These are phyloP conservation scores for Monascus purpureus DNA, from an alignment of 495 filamentous ascomycete species.

Conservation along the genomic window DNA sequence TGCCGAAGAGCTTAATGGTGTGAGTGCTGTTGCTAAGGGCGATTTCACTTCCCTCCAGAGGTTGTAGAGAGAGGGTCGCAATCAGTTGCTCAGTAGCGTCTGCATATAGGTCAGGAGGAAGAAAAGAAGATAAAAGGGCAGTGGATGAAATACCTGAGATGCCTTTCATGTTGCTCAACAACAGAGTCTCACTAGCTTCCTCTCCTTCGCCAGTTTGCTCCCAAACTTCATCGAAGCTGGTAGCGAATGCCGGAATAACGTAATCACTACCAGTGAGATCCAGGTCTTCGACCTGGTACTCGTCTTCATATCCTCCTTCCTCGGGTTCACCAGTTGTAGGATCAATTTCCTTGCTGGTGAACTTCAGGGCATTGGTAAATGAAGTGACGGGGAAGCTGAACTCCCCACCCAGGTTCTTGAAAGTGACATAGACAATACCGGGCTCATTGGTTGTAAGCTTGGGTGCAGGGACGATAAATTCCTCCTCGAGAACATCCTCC, in stretches of 20 bases:
- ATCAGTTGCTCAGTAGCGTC: conserved; percentile 89
- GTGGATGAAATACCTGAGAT: conserved; percentile 60
- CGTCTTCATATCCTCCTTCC: conserved; percentile 85
- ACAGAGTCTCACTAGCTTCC: conserved; percentile 82
- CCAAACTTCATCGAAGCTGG: conserved; percentile 96
- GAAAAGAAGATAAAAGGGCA: background rate
- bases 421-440: conserved; percentile 88
- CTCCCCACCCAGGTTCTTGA: conserved; percentile 67
- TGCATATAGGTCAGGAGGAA: conserved; percentile 15
- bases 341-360: conserved; percentile 95
- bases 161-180: conserved; percentile 77
- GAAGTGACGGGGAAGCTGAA: conserved; percentile 53
- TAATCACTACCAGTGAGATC: conserved; percentile 89
- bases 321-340: conserved; percentile 89
- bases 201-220: conserved; percentile 84
- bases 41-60: conserved; percentile 86
- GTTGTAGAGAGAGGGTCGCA: conserved; percentile 77
- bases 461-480: conserved; percentile 83
- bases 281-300: conserved; percentile 92
- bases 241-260: conserved; percentile 79
- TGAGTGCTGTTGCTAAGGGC: conserved; percentile 79
- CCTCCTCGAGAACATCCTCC: conserved; percentile 65
- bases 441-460: conserved; percentile 69
- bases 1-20: conserved; percentile 89
- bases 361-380: conserved; percentile 89